Conservation (phyloP, 305 asterid genomes). For the Petunia hybrid region DNA sequence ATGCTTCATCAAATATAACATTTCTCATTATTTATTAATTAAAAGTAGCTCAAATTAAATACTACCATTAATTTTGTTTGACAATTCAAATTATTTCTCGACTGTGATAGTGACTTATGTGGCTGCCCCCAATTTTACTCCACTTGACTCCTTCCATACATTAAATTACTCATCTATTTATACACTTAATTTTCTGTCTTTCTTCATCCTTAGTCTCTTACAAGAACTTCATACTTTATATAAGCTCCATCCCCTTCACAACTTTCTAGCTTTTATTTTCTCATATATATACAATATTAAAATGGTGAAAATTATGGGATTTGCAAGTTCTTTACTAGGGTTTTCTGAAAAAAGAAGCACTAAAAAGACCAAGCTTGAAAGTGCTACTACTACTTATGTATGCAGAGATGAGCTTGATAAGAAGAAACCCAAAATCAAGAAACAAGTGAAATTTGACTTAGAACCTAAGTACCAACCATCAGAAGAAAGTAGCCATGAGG, state of each 20-base stretch:
- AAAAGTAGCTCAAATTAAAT: background rate
- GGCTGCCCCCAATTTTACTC: conserved; percentile 1
- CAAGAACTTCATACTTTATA: too few relatives aligned
- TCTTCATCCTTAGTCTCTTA: background rate
- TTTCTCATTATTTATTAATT: background rate
- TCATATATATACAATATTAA: too few relatives aligned
- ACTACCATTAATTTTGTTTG: background rate
- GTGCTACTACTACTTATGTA: background rate
- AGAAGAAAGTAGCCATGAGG: background rate
- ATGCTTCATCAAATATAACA: background rate
- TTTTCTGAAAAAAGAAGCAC: background rate
- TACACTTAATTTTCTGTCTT: background rate
- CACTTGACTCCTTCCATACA: conserved; percentile 20
- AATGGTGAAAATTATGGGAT: too few relatives aligned
- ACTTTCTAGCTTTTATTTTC: too few relatives aligned
- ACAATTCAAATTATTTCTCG: background rate
- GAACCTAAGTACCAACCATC: background rate
- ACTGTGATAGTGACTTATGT: background rate
- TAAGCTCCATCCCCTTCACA: too few relatives aligned
- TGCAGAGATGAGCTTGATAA: conserved; percentile 33
- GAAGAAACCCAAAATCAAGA: conserved; percentile 31
- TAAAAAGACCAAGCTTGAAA: conserved; percentile 10
- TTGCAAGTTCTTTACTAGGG: too few relatives aligned
- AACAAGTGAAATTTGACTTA: conserved; percentile 27
- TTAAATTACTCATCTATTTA: background rate